Evolutionary conservation across 169 alveolate species (phyloP), one percentile per base, ranked within the genome.

Genomic region (Plasmodium billcollinsi): DNA sequence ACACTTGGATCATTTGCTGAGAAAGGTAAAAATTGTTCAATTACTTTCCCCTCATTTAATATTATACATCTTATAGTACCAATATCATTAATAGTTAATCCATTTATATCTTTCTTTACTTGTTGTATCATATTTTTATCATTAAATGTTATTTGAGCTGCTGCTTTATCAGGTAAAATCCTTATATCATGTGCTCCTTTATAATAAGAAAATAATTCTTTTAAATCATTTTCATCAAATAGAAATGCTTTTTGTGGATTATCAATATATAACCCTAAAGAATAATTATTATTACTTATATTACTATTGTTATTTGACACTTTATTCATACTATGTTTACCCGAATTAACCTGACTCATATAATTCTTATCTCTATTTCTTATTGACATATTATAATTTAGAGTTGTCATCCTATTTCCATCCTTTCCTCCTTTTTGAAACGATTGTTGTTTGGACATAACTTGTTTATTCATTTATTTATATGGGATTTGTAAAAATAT

Each of bases 111-210:
- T 70, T 83, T 83, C 45, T 65, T 83, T 47, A 83, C 85, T 29
- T 83, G 91, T 73, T 83, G 91, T 54, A 83, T 83, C 91, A 83
- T 83, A 70, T 83, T 83, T n/a, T 43, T 66, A 43, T 83, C 91
- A 33, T 83, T 56, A 83, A 83, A 83, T 18, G 86, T 83, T 54
- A 83, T 83, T 63, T 83, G 91, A n/a, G 91, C 91, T 43, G 91
- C 91, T 71, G 91, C 91, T 50, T 59, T 83, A 18, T 83, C 85
- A 8, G 29, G 33, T 71, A 83, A 61, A 5, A 83, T 83, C 39
- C 91, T 67, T 70, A 83, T 83, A 69, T 14, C 58, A 45, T 70
- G 56, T 45, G 91, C 86, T n/a, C 91, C 91, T 24, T 83, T 83
- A 52, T 83, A 83, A 69, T 83, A 63, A 69, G 91, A 69, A 83